These are phyloP conservation scores for Ceratocystis cacaofunesta DNA, from an alignment of 2,329 filamentous ascomycete genomes.

Conservation along the genomic window DNA sequence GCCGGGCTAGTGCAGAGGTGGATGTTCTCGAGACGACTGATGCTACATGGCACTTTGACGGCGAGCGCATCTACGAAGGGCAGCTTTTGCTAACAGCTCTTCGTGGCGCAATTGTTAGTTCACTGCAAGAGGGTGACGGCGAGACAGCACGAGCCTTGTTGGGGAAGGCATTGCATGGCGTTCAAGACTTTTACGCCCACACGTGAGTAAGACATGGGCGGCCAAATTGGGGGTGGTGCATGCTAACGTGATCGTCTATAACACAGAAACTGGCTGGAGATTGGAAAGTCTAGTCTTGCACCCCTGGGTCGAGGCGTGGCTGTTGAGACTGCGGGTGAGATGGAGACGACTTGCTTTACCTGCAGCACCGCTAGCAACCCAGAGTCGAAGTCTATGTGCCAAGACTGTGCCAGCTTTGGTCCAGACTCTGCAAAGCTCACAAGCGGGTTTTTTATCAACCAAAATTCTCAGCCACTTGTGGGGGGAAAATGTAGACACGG, in stretches of 20 bases:
- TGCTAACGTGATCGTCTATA: not conserved
- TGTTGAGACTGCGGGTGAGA: slow-evolving; percentile 9
- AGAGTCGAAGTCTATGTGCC: slow-evolving; percentile 1
- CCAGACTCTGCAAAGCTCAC: slow-evolving; percentile 1
- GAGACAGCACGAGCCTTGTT: slow-evolving; percentile 12
- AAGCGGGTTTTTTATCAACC: slow-evolving; percentile 12
- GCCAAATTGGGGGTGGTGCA: not conserved
- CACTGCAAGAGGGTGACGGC: slow-evolving; percentile 9
- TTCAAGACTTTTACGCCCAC: slow-evolving; percentile 18
- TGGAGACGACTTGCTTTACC: not conserved
- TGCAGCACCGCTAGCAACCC: not conserved
- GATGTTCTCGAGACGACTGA: slow-evolving; percentile 9
- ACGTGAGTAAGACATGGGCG: slow-evolving; percentile 10
- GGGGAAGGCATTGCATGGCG: slow-evolving; percentile 17
- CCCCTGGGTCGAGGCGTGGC: slow-evolving; percentile 10
- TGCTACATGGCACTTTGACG: slow-evolving; percentile 17
- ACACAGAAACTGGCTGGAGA: slow-evolving; percentile 14
- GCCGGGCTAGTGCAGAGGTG: slow-evolving; percentile 12
- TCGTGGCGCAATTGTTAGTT: slow-evolving; percentile 9
- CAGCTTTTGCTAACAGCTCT: slow-evolving; percentile 11
- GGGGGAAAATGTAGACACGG: slow-evolving; percentile 15
- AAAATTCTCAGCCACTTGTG: slow-evolving; percentile 3
- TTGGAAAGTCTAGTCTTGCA: slow-evolving; percentile 10
- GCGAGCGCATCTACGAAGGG: slow-evolving; percentile 12
- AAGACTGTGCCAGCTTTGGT: slow-evolving; percentile 9